These are phyloP conservation scores for Trypanosoma cruzi DNA, from an alignment of 208 protist genomes.

Conservation along the genomic window DNA sequence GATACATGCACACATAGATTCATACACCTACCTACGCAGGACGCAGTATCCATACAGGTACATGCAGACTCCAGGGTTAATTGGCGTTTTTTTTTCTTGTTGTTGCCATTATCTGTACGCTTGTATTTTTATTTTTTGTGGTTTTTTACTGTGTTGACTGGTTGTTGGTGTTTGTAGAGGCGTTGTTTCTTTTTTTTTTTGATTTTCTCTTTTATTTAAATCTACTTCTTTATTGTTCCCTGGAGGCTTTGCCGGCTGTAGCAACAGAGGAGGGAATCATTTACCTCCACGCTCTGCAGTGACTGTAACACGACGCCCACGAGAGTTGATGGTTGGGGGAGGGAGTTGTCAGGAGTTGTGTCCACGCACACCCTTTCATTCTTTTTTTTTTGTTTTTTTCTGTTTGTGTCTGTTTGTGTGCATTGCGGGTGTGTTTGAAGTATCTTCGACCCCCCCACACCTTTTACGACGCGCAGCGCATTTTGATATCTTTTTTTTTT, in stretches of 20 bases:
- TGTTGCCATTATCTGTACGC: background rate
- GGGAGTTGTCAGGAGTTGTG: background rate
- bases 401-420: background rate
- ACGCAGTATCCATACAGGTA: background rate
- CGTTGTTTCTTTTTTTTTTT: background rate
- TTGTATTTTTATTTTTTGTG: background rate
- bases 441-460: background rate
- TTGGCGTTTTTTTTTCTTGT: background rate
- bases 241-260: background rate
- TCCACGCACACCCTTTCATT: background rate
- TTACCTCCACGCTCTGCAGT: background rate
- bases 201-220: background rate
- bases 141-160: background rate
- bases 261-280: background rate
- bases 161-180: background rate
- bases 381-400: background rate
- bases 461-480: background rate
- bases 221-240: background rate
- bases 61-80: background rate
- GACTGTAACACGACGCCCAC: background rate
- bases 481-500: background rate
- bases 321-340: background rate
- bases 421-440: background rate
- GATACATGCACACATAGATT: conserved; percentile 4
- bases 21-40: background rate